phyloP scores from a whole-genome alignment of 1,284 basidiomycete genomes.

The Cryptococcus neoformans region DNA sequence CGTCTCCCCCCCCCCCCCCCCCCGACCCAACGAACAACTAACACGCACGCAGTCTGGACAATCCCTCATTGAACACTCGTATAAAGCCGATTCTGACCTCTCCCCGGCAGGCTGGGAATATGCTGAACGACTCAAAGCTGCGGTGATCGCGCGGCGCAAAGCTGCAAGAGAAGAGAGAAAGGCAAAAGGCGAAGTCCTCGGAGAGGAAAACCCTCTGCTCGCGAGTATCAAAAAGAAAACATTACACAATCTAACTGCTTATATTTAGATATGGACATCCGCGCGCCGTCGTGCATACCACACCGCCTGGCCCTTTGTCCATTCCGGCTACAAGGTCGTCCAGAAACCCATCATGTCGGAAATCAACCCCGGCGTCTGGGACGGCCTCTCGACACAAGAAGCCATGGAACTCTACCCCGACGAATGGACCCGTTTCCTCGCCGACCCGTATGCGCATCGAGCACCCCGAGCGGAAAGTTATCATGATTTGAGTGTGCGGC shows the following conservation, averaged over 20 bases:
- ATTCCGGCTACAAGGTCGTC: slow-evolving; percentile 68
- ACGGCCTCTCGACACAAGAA: slow-evolving; percentile 87
- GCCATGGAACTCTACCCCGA: slow-evolving; percentile 86
- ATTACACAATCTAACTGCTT: background rate
- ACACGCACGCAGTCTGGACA: slow-evolving; percentile 66
- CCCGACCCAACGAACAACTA: background rate
- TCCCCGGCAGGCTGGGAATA: slow-evolving; percentile 96
- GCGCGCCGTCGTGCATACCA: slow-evolving; percentile 88
- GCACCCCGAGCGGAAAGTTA: slow-evolving; percentile 93
- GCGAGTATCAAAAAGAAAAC: slow-evolving; percentile 55
- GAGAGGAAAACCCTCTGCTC: slow-evolving; percentile 65
- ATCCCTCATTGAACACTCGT: slow-evolving; percentile 96
- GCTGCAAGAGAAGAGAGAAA: slow-evolving; percentile 59
- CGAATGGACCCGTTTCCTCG: slow-evolving; percentile 88
- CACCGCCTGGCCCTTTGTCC: slow-evolving; percentile 92
- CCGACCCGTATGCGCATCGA: slow-evolving; percentile 90
- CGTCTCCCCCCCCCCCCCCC: slow-evolving; percentile 29
- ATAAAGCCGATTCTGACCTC: slow-evolving; percentile 96
- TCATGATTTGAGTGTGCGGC: slow-evolving; percentile 73
- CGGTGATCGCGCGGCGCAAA: slow-evolving; percentile 70
- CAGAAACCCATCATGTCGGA: slow-evolving; percentile 96
- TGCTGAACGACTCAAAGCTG: slow-evolving; percentile 78
- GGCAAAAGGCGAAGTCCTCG: slow-evolving; percentile 52
- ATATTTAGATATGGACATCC: slow-evolving; percentile 99
- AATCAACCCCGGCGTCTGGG: slow-evolving; percentile 97